A percentile compares a stretch with the other conserved stretches of the same genome.
These are phyloP conservation scores for Plantago major DNA, from an alignment of 257 asterid species.

Conservation along the genomic window DNA sequence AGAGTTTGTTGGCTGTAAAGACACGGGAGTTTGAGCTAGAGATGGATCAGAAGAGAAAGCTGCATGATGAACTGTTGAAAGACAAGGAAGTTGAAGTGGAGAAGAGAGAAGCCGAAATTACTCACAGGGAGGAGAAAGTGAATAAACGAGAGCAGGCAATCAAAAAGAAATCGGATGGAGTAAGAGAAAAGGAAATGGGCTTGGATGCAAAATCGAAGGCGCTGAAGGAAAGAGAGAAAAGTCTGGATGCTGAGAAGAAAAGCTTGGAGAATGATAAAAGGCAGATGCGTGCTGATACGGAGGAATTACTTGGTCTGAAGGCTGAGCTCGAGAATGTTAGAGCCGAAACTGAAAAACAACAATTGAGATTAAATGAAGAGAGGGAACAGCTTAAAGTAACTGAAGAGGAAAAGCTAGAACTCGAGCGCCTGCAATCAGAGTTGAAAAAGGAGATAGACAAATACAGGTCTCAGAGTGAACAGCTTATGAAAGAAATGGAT, in stretches of 20 bases:
- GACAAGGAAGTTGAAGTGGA: constrained; percentile 65
- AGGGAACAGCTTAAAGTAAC: constrained; percentile 68
- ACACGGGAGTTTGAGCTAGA: constrained; percentile 70
- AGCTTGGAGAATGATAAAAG: constrained; percentile 58
- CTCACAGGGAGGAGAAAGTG: constrained; percentile 85
- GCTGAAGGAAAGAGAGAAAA: constrained; percentile 73
- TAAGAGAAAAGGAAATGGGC: constrained; percentile 65
- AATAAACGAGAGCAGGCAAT: constrained; percentile 75
- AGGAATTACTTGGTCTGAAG: constrained; percentile 47
- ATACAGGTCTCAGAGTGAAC: constrained; percentile 61
- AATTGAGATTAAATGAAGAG: constrained; percentile 47
- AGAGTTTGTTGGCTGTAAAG: constrained; percentile 51
- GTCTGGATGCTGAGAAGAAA: constrained; percentile 59
- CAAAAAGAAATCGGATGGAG: constrained; percentile 71
- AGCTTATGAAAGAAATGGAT: constrained; percentile 65
- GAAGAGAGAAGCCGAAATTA: constrained; percentile 74
- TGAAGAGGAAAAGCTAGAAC: constrained; percentile 79
- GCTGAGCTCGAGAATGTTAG: constrained; percentile 63
- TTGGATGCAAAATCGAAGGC: constrained; percentile 58
- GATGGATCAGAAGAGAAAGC: constrained; percentile 64
- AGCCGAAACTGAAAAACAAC: constrained; percentile 55
- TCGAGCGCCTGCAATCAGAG: constrained; percentile 64
- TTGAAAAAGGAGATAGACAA: constrained; percentile 83
- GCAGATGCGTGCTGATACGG: constrained; percentile 54
- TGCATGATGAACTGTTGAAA: constrained; percentile 61